A percentile compares a stretch with the other conserved stretches of the same genome.
Evolutionary conservation across 257 asterid species (phyloP).

Genomic region (Penstemon barbatus): DNA sequence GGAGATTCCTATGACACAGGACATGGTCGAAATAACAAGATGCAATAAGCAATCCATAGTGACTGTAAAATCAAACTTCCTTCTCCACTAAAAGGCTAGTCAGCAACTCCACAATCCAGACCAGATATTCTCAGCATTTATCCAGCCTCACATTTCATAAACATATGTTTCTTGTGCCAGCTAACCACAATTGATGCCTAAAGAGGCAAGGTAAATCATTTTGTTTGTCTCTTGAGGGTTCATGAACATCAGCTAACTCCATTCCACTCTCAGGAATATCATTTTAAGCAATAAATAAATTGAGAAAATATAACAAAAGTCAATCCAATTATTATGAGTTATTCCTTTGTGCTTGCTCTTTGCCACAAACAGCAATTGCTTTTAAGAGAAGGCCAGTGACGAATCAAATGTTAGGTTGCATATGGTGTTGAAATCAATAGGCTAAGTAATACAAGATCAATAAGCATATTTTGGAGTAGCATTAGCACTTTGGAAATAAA

Average conservation of each 20-base stretch:
- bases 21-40: neutral
- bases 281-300: too few relatives aligned
- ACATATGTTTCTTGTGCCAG: too few relatives aligned
- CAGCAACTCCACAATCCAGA: neutral
- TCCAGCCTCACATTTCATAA: neutral
- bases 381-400: constrained; percentile 13
- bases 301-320: too few relatives aligned
- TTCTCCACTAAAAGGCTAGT: neutral
- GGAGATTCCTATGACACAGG: neutral
- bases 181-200: too few relatives aligned
- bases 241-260: neutral
- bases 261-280: neutral
- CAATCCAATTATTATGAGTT: neutral
- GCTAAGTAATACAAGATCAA: neutral
- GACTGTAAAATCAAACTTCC: neutral
- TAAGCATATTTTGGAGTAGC: constrained; percentile 1
- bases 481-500: neutral
- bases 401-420: constrained; percentile 13
- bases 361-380: constrained; percentile 5
- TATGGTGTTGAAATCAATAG: constrained; percentile 10
- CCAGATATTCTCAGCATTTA: neutral
- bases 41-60: constrained; percentile 4
- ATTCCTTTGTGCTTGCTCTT: constrained; percentile 16
- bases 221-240: neutral
- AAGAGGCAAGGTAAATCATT: neutral